These are phyloP conservation scores for Trapa incisa DNA, from an alignment of 345 rosid species.

Conservation along the genomic window DNA sequence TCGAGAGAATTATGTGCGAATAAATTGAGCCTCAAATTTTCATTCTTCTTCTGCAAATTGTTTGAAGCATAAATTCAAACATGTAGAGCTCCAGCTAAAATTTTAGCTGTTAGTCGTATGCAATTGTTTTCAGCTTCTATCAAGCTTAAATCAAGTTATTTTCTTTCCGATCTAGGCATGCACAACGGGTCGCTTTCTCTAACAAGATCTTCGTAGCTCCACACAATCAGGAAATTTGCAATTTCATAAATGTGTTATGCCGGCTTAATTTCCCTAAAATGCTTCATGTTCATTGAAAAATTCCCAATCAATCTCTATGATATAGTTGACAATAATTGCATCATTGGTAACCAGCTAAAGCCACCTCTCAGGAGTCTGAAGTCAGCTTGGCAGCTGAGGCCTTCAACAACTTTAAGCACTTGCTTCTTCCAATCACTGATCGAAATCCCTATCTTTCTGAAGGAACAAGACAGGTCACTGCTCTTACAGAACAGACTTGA, in stretches of 20 bases:
- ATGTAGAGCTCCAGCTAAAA: background rate
- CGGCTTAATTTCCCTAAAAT: background rate
- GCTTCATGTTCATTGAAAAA: background rate
- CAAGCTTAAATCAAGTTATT: too few relatives aligned
- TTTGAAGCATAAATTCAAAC: background rate
- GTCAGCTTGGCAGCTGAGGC: conserved; percentile 37
- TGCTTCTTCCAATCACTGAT: conserved; percentile 73
- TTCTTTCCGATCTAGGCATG: too few relatives aligned
- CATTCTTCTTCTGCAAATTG: background rate
- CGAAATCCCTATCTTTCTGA: conserved; percentile 79
- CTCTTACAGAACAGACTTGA: conserved; percentile 1
- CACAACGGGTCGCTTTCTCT: background rate
- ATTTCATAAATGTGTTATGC: background rate
- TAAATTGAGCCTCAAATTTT: background rate
- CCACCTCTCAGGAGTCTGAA: conserved; percentile 47
- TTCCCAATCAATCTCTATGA: background rate
- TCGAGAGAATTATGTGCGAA: background rate
- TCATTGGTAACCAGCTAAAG: conserved; percentile 33
- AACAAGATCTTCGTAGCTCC: background rate
- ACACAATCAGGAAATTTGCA: background rate
- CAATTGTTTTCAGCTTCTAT: background rate
- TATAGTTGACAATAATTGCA: background rate
- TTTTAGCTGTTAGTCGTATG: background rate
- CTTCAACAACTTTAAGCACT: conserved; percentile 52
- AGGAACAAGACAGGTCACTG: conserved; percentile 75